phyloP scores from a whole-genome alignment of 2,329 filamentous ascomycete species.

The Beauveria rudraprayagi region DNA sequence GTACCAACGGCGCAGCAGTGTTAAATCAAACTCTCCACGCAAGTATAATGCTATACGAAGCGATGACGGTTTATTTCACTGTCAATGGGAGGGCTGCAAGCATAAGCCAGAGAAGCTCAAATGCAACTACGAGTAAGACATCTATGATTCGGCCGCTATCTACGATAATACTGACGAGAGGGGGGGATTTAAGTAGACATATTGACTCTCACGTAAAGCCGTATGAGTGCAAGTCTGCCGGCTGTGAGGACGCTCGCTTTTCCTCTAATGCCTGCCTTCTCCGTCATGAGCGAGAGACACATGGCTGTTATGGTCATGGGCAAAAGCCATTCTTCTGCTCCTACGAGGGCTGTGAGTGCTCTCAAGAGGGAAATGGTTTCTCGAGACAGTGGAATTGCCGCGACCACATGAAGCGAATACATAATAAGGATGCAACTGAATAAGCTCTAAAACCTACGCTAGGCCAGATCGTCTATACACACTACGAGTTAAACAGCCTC shows the following conservation, averaged over 20 bases:
- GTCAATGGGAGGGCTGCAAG: constrained; percentile 79
- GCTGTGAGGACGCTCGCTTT: constrained; percentile 79
- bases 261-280: constrained; percentile 93
- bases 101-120: constrained; percentile 94
- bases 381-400: too few species aligned
- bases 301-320: constrained; percentile 90
- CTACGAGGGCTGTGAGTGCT: constrained; percentile 79
- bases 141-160: neutral
- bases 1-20: too few species aligned
- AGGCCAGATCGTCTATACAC: too few species aligned
- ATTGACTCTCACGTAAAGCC: constrained; percentile 95
- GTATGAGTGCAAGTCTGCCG: constrained; percentile 81
- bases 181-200: constrained; percentile 62
- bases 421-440: too few species aligned
- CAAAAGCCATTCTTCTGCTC: constrained; percentile 87
- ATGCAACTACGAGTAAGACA: constrained; percentile 93
- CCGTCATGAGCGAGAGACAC: constrained; percentile 89
- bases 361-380: too few species aligned
- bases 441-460: too few species aligned
- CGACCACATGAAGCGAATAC: too few species aligned
- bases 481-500: too few species aligned
- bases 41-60: constrained; percentile 52
- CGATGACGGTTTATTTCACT: constrained; percentile 81
- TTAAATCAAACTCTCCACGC: too few species aligned
- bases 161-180: constrained; percentile 17